These are phyloP conservation scores for Chaetomium fimeti DNA, from an alignment of 495 filamentous ascomycete species.

Conservation along the genomic window DNA sequence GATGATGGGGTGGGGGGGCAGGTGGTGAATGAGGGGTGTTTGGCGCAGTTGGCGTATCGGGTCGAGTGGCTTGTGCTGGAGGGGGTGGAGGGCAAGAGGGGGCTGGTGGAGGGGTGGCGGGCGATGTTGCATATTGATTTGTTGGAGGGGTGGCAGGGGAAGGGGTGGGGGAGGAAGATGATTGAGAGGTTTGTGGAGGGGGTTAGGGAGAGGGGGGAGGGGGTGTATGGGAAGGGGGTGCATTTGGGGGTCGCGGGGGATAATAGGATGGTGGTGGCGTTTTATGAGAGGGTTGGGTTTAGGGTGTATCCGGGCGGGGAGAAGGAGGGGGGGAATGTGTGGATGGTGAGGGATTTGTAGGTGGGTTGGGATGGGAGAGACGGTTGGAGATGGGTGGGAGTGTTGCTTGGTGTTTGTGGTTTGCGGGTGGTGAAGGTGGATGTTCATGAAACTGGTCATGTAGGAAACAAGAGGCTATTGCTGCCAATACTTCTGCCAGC, in stretches of 20 bases:
- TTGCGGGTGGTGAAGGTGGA: too few relatives aligned
- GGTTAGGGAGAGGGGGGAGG: conserved; percentile 31
- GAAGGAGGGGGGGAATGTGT: conserved; percentile 35
- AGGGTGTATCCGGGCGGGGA: conserved; percentile 37
- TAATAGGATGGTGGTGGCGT: conserved; percentile 45
- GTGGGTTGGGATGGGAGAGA: background rate
- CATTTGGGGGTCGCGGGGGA: conserved; percentile 42
- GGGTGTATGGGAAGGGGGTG: conserved; percentile 38
- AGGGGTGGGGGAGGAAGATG: conserved; percentile 42
- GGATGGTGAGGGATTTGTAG: conserved; percentile 43
- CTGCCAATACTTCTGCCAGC: too few relatives aligned
- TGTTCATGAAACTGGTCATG: too few relatives aligned
- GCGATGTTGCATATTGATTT: conserved; percentile 48
- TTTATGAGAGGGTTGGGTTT: conserved; percentile 46
- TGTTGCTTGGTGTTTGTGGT: too few relatives aligned
- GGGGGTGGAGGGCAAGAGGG: conserved; percentile 34
- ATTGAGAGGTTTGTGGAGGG: conserved; percentile 39
- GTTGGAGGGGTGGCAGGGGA: conserved; percentile 35
- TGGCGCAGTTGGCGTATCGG: conserved; percentile 41
- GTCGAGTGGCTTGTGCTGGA: conserved; percentile 36
- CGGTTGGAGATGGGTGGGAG: too few relatives aligned
- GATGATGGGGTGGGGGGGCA: background rate
- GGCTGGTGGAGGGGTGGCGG: conserved; percentile 32
- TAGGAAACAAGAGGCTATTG: too few relatives aligned
- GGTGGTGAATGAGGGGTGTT: conserved; percentile 31